These are phyloP conservation scores for Hypoxylon rubiginosum DNA, from an alignment of 2,329 filamentous ascomycete species.

Conservation along the genomic window DNA sequence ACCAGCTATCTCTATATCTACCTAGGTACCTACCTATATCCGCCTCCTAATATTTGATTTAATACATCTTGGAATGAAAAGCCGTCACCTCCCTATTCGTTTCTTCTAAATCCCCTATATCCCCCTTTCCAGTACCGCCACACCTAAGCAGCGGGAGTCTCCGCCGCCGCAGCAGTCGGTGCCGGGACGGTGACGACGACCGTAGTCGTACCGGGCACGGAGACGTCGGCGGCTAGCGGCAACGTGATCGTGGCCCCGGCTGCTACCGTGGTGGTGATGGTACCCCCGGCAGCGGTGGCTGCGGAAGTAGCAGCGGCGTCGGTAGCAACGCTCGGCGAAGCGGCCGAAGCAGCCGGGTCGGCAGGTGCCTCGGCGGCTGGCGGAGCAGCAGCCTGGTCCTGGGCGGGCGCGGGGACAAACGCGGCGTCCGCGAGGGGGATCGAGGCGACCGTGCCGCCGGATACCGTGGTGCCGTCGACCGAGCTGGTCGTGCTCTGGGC, in stretches of 20 bases:
- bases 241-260: constrained; percentile 24
- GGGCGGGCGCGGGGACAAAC: constrained; percentile 45
- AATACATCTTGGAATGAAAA: not conserved
- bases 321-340: constrained; percentile 6
- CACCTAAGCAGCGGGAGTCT: constrained; percentile 18
- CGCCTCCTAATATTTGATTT: not conserved
- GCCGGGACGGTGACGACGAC: constrained; percentile 30
- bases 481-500: constrained; percentile 42
- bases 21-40: too few species aligned
- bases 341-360: constrained; percentile 5
- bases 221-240: constrained; percentile 8
- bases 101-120: not conserved
- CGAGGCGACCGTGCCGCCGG: constrained; percentile 48
- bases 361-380: constrained; percentile 24
- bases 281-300: not conserved
- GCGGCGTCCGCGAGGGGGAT: constrained; percentile 50
- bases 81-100: not conserved
- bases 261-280: not conserved
- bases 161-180: constrained; percentile 20
- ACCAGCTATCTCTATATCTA: not conserved
- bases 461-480: constrained; percentile 48
- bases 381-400: constrained; percentile 33
- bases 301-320: not conserved
- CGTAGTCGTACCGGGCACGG: constrained; percentile 28
- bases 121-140: not conserved